These are phyloP conservation scores for Colletotrichum magnum DNA, from an alignment of 2,329 filamentous ascomycete species.

Conservation along the genomic window DNA sequence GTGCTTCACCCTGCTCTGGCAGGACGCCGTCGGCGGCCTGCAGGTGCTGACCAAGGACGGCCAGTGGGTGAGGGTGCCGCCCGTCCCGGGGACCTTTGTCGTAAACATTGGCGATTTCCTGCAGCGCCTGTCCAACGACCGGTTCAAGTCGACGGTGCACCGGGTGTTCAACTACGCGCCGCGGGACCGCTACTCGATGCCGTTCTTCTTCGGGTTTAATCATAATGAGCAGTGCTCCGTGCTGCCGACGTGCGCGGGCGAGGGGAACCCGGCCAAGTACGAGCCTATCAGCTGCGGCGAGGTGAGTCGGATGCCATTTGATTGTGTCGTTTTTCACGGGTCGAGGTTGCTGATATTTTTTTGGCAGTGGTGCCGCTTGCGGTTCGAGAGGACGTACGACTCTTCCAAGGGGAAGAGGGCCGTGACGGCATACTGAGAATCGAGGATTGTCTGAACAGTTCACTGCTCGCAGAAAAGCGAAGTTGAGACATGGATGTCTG, in stretches of 20 bases:
- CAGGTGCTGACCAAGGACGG: slow-evolving; percentile 58
- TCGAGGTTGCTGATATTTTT: not conserved
- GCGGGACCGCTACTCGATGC: slow-evolving; percentile 65
- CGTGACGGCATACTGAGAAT: not conserved
- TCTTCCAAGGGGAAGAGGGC: slow-evolving; percentile 14
- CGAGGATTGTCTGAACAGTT: not conserved
- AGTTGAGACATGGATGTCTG: too few species aligned
- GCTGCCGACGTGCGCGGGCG: slow-evolving; percentile 61
- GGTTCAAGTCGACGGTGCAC: slow-evolving; percentile 58
- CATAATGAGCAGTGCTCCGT: slow-evolving; percentile 65
- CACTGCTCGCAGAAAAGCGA: too few species aligned
- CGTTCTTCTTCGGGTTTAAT: slow-evolving; percentile 70
- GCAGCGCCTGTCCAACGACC: slow-evolving; percentile 45
- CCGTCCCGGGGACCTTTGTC: slow-evolving; percentile 44
- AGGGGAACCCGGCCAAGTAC: slow-evolving; percentile 62
- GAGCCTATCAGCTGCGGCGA: slow-evolving; percentile 66
- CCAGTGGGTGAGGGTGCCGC: slow-evolving; percentile 51
- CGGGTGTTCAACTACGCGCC: slow-evolving; percentile 60
- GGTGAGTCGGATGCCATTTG: slow-evolving; percentile 27
- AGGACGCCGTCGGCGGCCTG: slow-evolving; percentile 58
- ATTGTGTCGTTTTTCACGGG: too few species aligned
- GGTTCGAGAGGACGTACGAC: slow-evolving; percentile 34
- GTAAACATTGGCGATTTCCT: slow-evolving; percentile 47
- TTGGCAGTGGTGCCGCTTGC: slow-evolving; percentile 29
- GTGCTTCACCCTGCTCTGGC: slow-evolving; percentile 64